phyloP scores from a whole-genome alignment of 805 yeast species.

The Wickerhamiella occidentalis region DNA sequence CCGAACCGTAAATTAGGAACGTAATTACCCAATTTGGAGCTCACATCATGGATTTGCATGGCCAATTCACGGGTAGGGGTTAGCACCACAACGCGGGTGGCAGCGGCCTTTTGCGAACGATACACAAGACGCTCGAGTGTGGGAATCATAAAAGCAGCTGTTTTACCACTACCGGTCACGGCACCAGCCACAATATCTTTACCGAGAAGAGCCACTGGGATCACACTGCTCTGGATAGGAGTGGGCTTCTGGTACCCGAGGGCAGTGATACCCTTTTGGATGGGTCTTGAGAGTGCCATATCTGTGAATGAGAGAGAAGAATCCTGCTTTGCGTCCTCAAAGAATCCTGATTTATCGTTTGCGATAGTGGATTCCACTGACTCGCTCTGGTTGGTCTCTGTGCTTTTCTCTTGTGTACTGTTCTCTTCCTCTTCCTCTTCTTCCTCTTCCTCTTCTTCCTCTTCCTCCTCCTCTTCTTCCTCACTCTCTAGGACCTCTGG shows the following conservation, averaged over 20 bases:
- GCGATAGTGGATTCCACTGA: constrained; percentile 24
- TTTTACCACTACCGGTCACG: constrained; percentile 98
- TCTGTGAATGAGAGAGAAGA: constrained; percentile 57
- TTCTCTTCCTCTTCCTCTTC: not conserved
- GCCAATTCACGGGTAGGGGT: constrained; percentile 98
- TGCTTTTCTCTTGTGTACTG: not conserved
- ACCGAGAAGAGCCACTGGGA: constrained; percentile 87
- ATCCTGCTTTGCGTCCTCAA: constrained; percentile 26
- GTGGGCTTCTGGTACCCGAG: constrained; percentile 83
- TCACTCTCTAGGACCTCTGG: constrained; percentile 34
- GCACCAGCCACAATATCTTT: constrained; percentile 98
- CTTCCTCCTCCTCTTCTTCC: constrained; percentile 18
- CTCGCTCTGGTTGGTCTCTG: no score
- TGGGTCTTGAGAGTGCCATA: constrained; percentile 77
- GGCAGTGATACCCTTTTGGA: constrained; percentile 66
- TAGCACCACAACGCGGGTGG: constrained; percentile 81
- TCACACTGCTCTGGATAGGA: constrained; percentile 85
- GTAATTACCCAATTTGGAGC: constrained; percentile 67
- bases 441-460: constrained; percentile 18
- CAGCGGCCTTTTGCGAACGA: constrained; percentile 73
- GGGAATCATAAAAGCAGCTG: constrained; percentile 97
- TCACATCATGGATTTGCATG: constrained; percentile 90
- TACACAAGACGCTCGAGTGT: constrained; percentile 82
- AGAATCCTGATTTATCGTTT: constrained; percentile 28
- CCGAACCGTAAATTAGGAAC: constrained; percentile 75